These are phyloP conservation scores for Nothomitra cinnamomea DNA, from an alignment of 2,329 filamentous ascomycete species.

Conservation along the genomic window DNA sequence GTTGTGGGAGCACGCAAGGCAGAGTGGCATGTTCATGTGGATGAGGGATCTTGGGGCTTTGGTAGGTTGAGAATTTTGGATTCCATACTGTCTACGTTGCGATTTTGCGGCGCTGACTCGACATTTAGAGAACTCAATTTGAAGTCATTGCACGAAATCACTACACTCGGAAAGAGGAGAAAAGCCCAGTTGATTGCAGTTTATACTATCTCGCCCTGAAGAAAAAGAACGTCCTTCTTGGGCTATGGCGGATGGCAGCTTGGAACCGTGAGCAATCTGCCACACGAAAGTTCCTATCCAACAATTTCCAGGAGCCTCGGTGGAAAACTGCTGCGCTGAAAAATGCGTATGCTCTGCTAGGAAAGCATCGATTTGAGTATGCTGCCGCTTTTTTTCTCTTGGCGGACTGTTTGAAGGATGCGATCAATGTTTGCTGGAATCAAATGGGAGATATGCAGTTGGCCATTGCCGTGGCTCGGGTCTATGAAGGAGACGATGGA, in stretches of 20 bases:
- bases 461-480: conserved; percentile 70
- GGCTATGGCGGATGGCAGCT: conserved; percentile 83
- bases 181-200: conserved; percentile 80
- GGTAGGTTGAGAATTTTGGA: conserved; percentile 32
- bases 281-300: conserved; percentile 66
- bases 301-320: conserved; percentile 73
- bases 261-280: conserved; percentile 76
- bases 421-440: conserved; percentile 69
- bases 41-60: conserved; percentile 59
- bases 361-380: conserved; percentile 80
- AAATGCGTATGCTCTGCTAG: conserved; percentile 89
- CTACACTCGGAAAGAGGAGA: conserved; percentile 73
- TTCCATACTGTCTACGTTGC: too few relatives aligned
- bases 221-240: conserved; percentile 81
- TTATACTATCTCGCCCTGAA: conserved; percentile 79
- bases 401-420: conserved; percentile 69
- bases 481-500: conserved; percentile 74
- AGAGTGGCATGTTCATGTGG: conserved; percentile 93
- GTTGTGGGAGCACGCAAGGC: conserved; percentile 69
- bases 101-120: background rate
- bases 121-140: conserved; percentile 51
- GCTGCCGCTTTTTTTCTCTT: conserved; percentile 91
- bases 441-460: conserved; percentile 81
- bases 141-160: conserved; percentile 85
- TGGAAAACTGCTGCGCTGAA: conserved; percentile 86